Percentiles rank a stretch among this genome's conserved stretches.
Evolutionary conservation across 2,329 filamentous ascomycete species (phyloP).

Genomic region (Chrysoporthe cubensis): DNA sequence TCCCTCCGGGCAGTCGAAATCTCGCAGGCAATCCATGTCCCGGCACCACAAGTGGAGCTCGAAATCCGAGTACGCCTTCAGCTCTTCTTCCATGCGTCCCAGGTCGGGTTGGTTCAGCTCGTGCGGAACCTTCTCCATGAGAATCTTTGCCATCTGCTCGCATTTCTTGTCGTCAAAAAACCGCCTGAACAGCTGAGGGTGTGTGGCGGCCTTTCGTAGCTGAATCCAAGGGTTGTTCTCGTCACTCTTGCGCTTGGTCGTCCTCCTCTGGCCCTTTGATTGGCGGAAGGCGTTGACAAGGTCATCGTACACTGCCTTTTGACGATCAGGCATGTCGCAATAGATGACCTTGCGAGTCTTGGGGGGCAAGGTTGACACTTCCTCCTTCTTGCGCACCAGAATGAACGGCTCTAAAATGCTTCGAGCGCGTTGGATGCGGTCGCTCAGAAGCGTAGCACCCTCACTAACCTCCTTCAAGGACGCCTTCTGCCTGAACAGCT

Average conservation of each 20-base stretch:
- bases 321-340: conserved; percentile 76
- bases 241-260: conserved; percentile 56
- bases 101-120: conserved; percentile 56
- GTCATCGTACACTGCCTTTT: conserved; percentile 73
- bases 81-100: conserved; percentile 57
- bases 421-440: conserved; percentile 83
- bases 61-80: conserved; percentile 65
- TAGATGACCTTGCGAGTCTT: conserved; percentile 80
- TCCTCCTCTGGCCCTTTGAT: conserved; percentile 63
- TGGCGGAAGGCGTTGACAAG: conserved; percentile 67
- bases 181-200: conserved; percentile 84
- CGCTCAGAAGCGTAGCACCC: conserved; percentile 81
- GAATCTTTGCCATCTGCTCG: conserved; percentile 74
- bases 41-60: conserved; percentile 68
- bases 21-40: conserved; percentile 58
- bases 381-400: conserved; percentile 87
- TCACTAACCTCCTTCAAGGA: conserved; percentile 80
- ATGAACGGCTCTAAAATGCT: conserved; percentile 96
- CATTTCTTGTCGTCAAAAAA: conserved; percentile 78
- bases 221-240: conserved; percentile 82
- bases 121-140: conserved; percentile 70
- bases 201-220: conserved; percentile 88
- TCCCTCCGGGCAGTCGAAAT: conserved; percentile 57
- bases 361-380: conserved; percentile 79
- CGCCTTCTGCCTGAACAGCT: conserved; percentile 90